Conservation (phyloP, 176 grass and related monocot genomes). For the Rhipidocladum racemiflorum region DNA sequence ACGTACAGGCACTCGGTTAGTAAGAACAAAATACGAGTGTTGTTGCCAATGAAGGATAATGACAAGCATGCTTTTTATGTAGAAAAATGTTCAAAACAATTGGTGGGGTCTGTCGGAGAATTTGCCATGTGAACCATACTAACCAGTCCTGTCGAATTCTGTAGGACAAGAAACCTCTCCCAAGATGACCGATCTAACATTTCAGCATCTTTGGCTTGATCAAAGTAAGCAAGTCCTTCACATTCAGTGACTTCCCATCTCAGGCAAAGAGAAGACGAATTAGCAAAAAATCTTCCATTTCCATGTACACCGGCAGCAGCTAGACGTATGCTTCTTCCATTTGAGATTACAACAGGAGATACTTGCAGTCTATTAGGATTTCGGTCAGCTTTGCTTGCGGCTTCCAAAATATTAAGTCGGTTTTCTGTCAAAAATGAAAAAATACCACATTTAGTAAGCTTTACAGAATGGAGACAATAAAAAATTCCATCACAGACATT, state of each 20-base stretch:
- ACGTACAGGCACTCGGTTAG: too few relatives aligned
- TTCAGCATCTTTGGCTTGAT: slow-evolving; percentile 34
- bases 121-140: slow-evolving; percentile 30
- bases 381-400: slow-evolving; percentile 60
- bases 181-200: slow-evolving; percentile 54
- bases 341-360: slow-evolving; percentile 76
- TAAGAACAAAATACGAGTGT: neutral
- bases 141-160: slow-evolving; percentile 91
- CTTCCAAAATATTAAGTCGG: slow-evolving; percentile 67
- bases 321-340: slow-evolving; percentile 73
- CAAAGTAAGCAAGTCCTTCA: slow-evolving; percentile 68
- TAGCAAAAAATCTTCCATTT: slow-evolving; percentile 69
- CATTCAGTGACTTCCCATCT: slow-evolving; percentile 78
- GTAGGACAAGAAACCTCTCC: slow-evolving; percentile 86
- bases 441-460: neutral
- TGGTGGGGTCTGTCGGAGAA: neutral
- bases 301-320: slow-evolving; percentile 72
- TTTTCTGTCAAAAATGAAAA: slow-evolving; percentile 55
- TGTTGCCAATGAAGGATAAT: slow-evolving; percentile 14
- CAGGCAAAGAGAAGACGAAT: slow-evolving; percentile 89
- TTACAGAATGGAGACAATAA: neutral
- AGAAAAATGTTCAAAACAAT: slow-evolving; percentile 19
- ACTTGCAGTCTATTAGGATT: slow-evolving; percentile 59
- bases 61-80: neutral
- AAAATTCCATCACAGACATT: slow-evolving; percentile 14